These are phyloP conservation scores for Linanthus parryae DNA, from an alignment of 148 eudicot species.

Conservation along the genomic window DNA sequence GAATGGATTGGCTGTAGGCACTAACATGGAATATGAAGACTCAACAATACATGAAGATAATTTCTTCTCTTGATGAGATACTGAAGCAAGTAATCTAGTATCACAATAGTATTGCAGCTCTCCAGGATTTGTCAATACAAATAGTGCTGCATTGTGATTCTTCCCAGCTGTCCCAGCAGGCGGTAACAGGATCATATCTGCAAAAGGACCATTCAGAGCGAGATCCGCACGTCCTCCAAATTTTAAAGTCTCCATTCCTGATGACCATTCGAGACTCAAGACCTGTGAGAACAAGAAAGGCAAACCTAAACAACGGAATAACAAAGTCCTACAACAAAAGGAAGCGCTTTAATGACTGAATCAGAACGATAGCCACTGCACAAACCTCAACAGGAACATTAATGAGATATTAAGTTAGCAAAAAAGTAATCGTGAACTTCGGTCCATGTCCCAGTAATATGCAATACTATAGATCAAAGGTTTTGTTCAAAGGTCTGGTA, in stretches of 20 bases:
- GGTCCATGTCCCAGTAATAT: too few species aligned
- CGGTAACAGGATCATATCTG: conserved; percentile 58
- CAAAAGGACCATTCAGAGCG: conserved; percentile 52
- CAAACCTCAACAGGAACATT: too few species aligned
- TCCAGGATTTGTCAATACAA: conserved; percentile 74
- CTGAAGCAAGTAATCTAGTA: conserved; percentile 34
- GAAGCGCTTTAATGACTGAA: too few species aligned
- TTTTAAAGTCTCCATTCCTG: conserved; percentile 53
- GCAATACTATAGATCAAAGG: too few species aligned
- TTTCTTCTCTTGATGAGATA: conserved; percentile 35
- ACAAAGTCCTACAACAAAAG: too few species aligned
- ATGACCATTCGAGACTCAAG: conserved; percentile 70
- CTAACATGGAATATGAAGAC: conserved; percentile 32
- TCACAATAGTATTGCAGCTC: conserved; percentile 37
- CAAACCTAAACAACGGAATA: not conserved
- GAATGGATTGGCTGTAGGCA: conserved; percentile 47
- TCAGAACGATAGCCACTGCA: too few species aligned
- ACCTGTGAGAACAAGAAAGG: conserved; percentile 24
- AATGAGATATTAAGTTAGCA: too few species aligned
- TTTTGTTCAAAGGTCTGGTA: too few species aligned
- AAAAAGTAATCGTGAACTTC: too few species aligned
- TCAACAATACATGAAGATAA: conserved; percentile 32
- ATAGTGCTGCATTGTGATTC: conserved; percentile 41
- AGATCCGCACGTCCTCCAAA: conserved; percentile 58
- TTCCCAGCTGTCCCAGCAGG: conserved; percentile 29